These are phyloP conservation scores for Pythium grandisporangium DNA, from an alignment of 352 stramenopile genomes.

Conservation along the genomic window DNA sequence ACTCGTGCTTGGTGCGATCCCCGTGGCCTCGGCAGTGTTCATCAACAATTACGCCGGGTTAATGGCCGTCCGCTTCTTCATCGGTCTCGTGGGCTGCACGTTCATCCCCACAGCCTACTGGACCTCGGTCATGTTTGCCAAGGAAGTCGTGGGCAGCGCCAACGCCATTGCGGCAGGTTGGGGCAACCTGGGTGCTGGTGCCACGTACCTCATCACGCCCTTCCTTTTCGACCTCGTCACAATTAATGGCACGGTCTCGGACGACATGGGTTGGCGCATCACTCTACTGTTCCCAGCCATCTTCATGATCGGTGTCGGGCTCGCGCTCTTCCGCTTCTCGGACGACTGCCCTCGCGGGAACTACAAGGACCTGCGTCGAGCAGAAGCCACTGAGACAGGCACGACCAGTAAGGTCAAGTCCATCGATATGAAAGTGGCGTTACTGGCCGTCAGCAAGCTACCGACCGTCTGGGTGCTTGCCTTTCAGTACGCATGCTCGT, in stretches of 20 bases:
- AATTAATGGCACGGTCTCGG: constrained; percentile 23
- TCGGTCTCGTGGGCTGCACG: constrained; percentile 89
- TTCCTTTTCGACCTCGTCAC: constrained; percentile 85
- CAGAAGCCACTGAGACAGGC: no score
- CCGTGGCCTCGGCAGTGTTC: constrained; percentile 78
- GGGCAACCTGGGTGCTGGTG: constrained; percentile 89
- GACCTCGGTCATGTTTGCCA: constrained; percentile 92
- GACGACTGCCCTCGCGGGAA: constrained; percentile 91
- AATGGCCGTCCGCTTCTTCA: constrained; percentile 89
- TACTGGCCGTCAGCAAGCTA: constrained; percentile 82
- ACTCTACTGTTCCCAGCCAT: constrained; percentile 86
- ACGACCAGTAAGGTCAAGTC: constrained; percentile 21
- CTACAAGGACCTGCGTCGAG: constrained; percentile 79
- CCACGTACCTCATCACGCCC: constrained; percentile 85
- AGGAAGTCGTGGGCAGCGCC: constrained; percentile 88
- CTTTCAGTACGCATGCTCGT: constrained; percentile 90
- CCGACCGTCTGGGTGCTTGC: constrained; percentile 89
- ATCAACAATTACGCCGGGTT: constrained; percentile 70
- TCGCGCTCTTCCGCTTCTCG: constrained; percentile 59
- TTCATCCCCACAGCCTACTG: constrained; percentile 95
- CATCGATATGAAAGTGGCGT: constrained; percentile 34
- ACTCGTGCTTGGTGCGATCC: constrained; percentile 80
- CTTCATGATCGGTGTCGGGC: constrained; percentile 71
- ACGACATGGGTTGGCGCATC: constrained; percentile 87
- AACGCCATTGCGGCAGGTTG: constrained; percentile 90